Percentiles rank a stretch among this genome's conserved stretches.
phyloP scores from a whole-genome alignment of 2,329 filamentous ascomycete genomes.

The Fusarium udum region DNA sequence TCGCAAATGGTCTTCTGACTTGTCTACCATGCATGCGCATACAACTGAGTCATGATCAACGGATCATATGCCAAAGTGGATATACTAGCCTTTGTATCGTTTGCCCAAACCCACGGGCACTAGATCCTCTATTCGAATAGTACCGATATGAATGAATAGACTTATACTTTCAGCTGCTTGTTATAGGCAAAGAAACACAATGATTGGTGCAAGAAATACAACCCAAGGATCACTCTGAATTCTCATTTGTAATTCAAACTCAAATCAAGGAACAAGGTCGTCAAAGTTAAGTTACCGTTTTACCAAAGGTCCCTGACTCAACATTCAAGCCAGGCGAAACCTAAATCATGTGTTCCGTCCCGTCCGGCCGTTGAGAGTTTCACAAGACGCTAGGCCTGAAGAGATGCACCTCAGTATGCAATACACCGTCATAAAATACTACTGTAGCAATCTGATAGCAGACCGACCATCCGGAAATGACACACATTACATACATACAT shows the following conservation, averaged over 20 bases:
- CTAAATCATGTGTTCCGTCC: neutral
- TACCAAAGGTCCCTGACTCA: neutral
- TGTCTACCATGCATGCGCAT: neutral
- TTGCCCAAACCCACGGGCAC: too few relatives aligned
- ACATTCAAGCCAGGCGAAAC: slow-evolving; percentile 8
- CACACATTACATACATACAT: neutral
- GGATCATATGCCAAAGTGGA: neutral
- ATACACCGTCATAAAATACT: neutral
- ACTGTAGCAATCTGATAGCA: neutral
- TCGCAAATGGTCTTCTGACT: neutral
- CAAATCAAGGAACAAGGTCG: neutral
- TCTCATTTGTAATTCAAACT: neutral
- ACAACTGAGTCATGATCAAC: neutral
- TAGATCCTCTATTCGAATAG: neutral
- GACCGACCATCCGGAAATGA: neutral
- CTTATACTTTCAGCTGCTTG: neutral
- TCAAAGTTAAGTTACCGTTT: neutral
- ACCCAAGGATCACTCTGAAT: neutral
- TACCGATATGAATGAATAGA: neutral
- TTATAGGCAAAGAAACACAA: neutral
- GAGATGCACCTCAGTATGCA: neutral
- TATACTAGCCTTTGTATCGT: neutral
- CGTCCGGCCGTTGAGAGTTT: neutral
- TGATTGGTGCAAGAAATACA: neutral
- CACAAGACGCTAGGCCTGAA: slow-evolving; percentile 7